Conservation (phyloP, 192 early-diverging fungal genomes). For the Lobosporangium transversale region DNA sequence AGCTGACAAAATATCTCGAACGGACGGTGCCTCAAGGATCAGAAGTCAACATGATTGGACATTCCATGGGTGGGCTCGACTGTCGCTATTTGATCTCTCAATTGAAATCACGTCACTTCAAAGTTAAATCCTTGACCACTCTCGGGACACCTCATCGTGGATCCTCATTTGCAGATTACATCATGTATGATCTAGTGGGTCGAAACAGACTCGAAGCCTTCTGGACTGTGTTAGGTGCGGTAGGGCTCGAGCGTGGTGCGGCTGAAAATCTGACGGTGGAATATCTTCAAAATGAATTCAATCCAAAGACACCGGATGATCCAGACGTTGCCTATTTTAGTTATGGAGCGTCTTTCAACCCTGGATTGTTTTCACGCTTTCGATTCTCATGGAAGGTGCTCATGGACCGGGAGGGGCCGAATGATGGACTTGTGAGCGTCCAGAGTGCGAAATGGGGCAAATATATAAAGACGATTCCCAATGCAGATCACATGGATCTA, state of each 20-base stretch:
- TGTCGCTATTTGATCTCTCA: slow-evolving; percentile 91
- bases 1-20: slow-evolving; percentile 73
- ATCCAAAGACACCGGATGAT: slow-evolving; percentile 83
- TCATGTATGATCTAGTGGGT: slow-evolving; percentile 37
- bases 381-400: slow-evolving; percentile 85
- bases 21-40: slow-evolving; percentile 55
- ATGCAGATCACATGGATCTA: slow-evolving; percentile 51
- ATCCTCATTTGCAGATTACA: slow-evolving; percentile 88
- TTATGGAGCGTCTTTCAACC: slow-evolving; percentile 75
- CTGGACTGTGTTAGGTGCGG: slow-evolving; percentile 23
- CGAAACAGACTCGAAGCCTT: slow-evolving; percentile 17
- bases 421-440: slow-evolving; percentile 93
- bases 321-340: slow-evolving; percentile 82
- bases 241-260: slow-evolving; percentile 81
- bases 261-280: slow-evolving; percentile 89
- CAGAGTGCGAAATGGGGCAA: slow-evolving; percentile 91
- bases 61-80: slow-evolving; percentile 97
- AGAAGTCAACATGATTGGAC: slow-evolving; percentile 86
- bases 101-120: slow-evolving; percentile 71
- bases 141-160: slow-evolving; percentile 95
- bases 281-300: slow-evolving; percentile 86
- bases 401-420: slow-evolving; percentile 80
- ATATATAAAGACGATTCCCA: slow-evolving; percentile 72
- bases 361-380: slow-evolving; percentile 77
- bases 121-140: slow-evolving; percentile 85